Conservation (phyloP, 2,329 filamentous ascomycete genomes). For the Rhinocladiella mackenziei region DNA sequence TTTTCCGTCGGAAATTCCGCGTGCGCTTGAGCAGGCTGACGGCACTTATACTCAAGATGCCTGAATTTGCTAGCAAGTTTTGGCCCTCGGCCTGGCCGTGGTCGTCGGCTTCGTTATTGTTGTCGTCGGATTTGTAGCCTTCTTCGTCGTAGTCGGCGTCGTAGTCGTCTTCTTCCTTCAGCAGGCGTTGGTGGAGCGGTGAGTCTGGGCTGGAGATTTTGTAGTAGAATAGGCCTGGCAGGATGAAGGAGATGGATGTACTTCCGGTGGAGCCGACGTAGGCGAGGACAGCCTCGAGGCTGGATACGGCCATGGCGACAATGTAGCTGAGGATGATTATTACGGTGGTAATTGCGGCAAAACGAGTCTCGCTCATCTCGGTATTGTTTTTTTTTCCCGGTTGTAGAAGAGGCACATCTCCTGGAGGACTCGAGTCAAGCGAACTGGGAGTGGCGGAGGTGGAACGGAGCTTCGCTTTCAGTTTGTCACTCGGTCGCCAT, state of each 20-base stretch:
- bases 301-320: conserved; percentile 85
- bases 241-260: conserved; percentile 93
- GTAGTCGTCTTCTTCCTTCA: conserved; percentile 83
- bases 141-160: conserved; percentile 52
- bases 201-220: conserved; percentile 93
- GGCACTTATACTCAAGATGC: conserved; percentile 52
- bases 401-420: conserved; percentile 40
- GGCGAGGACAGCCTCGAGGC: conserved; percentile 83
- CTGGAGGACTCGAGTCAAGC: conserved; percentile 38
- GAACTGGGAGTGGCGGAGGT: conserved; percentile 33
- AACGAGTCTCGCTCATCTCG: conserved; percentile 79
- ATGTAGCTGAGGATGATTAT: conserved; percentile 83
- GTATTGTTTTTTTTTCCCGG: conserved; percentile 42
- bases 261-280: conserved; percentile 94
- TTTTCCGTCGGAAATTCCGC: conserved; percentile 60
- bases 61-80: conserved; percentile 37
- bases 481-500: conserved; percentile 64
- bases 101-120: conserved; percentile 52
- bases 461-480: conserved; percentile 31
- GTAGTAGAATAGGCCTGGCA: conserved; percentile 96
- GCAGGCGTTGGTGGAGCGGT: conserved; percentile 74
- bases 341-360: conserved; percentile 79
- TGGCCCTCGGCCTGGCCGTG: conserved; percentile 39
- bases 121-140: conserved; percentile 35
- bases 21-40: conserved; percentile 39